phyloP scores from a whole-genome alignment of 1,139 yeast genomes.

The Geotrichum europaeum region DNA sequence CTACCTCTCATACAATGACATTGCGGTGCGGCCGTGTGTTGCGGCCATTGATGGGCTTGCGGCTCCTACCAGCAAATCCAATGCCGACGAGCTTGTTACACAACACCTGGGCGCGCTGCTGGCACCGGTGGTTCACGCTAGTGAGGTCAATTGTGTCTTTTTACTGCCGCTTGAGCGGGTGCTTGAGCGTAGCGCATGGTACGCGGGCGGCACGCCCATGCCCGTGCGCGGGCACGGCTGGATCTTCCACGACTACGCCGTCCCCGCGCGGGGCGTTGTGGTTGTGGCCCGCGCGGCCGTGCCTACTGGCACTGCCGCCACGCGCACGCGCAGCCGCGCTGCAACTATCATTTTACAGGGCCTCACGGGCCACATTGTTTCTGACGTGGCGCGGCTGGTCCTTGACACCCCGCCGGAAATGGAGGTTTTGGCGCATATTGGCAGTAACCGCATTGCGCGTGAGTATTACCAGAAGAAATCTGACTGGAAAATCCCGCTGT shows the following conservation, averaged over 20 bases:
- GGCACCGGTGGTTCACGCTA: conserved; percentile 22
- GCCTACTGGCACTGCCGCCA: background rate
- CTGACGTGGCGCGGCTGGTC: conserved; percentile 23
- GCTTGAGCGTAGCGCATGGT: conserved; percentile 11
- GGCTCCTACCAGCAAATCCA: background rate
- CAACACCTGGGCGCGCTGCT: conserved; percentile 12
- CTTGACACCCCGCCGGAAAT: conserved; percentile 8
- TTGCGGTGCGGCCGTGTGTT: conserved; percentile 74
- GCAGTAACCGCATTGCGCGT: conserved; percentile 12
- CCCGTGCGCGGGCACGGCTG: conserved; percentile 3
- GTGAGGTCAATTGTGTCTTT: conserved; percentile 29
- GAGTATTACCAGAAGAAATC: background rate
- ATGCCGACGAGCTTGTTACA: background rate
- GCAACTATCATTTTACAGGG: conserved; percentile 21
- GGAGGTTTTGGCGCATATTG: conserved; percentile 9
- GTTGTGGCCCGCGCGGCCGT: conserved; percentile 1
- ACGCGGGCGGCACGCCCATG: conserved; percentile 6
- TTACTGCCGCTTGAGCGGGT: conserved; percentile 23
- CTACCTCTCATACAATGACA: conserved; percentile 65
- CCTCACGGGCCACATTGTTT: conserved; percentile 31
- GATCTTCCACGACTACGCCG: conserved; percentile 15
- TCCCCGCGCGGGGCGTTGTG: background rate
- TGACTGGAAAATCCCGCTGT: background rate
- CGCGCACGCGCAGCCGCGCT: background rate
- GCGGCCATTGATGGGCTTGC: conserved; percentile 46